These are phyloP conservation scores for Trypanosoma cruzi DNA, from an alignment of 208 protist species.

Conservation along the genomic window DNA sequence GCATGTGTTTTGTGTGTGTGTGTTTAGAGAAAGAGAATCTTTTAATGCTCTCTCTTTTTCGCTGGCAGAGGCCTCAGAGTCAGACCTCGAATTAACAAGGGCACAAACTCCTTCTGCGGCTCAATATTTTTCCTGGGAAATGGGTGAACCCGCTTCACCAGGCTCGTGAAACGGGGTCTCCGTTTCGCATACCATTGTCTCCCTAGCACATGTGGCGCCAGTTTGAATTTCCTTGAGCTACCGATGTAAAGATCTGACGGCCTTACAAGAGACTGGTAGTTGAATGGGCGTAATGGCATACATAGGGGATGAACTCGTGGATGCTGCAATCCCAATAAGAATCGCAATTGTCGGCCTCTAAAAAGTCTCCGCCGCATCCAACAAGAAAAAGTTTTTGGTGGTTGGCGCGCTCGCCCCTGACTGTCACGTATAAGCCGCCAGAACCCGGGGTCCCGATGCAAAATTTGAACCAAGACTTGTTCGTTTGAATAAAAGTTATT, in stretches of 20 bases:
- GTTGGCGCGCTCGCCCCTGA: not conserved
- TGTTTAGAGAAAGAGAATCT: too few relatives aligned
- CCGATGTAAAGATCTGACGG: not conserved
- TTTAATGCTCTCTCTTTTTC: not conserved
- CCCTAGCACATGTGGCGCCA: not conserved
- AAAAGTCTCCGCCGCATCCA: not conserved
- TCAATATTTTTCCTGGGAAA: not conserved
- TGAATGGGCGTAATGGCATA: not conserved
- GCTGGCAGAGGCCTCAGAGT: not conserved
- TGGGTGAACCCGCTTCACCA: not conserved
- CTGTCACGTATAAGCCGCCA: not conserved
- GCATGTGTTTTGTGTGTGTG: too few relatives aligned
- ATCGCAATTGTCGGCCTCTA: not conserved
- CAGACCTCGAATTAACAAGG: not conserved
- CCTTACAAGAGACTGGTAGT: not conserved
- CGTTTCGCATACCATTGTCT: constrained; percentile 7
- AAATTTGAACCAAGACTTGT: not conserved
- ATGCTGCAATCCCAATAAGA: not conserved
- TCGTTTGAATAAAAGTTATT: not conserved
- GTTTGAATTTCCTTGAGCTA: not conserved
- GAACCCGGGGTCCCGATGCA: not conserved
- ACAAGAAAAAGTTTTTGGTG: not conserved
- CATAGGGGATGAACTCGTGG: not conserved
- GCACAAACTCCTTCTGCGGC: not conserved
- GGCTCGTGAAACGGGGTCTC: not conserved